Evolutionary conservation across 1,139 yeast genomes (phyloP).

Genomic region (Magnusiomyces suaveolens): DNA sequence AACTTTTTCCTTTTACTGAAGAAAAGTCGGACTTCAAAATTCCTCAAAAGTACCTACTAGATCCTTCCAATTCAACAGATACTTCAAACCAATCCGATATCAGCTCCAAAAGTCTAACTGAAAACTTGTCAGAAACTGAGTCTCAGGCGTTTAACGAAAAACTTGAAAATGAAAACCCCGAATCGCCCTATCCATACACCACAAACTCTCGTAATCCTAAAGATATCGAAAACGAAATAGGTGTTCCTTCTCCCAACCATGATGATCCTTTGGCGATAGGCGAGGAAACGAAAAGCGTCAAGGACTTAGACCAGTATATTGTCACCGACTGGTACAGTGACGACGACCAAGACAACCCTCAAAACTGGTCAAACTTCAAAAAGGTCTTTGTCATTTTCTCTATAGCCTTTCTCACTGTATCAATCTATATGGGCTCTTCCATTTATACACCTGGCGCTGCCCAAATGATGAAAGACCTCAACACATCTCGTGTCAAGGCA

Average conservation of each 20-base stretch:
- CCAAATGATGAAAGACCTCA: slow-evolving; percentile 37
- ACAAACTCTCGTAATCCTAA: neutral
- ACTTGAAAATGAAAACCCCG: neutral
- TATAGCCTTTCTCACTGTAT: slow-evolving; percentile 40
- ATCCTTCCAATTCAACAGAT: neutral
- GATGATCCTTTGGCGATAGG: slow-evolving; percentile 3
- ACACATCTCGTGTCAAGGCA: slow-evolving; percentile 38
- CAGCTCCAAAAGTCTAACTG: neutral
- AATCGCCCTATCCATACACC: slow-evolving; percentile 10
- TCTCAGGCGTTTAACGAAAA: neutral
- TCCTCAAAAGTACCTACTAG: slow-evolving; percentile 14
- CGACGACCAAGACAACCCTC: slow-evolving; percentile 50
- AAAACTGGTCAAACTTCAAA: slow-evolving; percentile 42
- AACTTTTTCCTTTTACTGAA: slow-evolving; percentile 14
- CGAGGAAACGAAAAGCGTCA: neutral
- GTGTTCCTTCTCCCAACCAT: neutral
- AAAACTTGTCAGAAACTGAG: neutral
- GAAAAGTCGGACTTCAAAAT: slow-evolving; percentile 17
- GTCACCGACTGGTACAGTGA: slow-evolving; percentile 40
- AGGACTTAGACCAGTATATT: slow-evolving; percentile 7
- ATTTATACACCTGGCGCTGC: slow-evolving; percentile 49
- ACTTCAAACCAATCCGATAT: neutral
- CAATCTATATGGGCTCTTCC: slow-evolving; percentile 54
- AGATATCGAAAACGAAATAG: slow-evolving; percentile 8
- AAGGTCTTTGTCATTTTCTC: slow-evolving; percentile 37